A percentile compares a stretch with the other conserved stretches of the same genome.
Conservation (phyloP, 108 stramenopile species). For the Cyclotella choctawhatcheeana region DNA sequence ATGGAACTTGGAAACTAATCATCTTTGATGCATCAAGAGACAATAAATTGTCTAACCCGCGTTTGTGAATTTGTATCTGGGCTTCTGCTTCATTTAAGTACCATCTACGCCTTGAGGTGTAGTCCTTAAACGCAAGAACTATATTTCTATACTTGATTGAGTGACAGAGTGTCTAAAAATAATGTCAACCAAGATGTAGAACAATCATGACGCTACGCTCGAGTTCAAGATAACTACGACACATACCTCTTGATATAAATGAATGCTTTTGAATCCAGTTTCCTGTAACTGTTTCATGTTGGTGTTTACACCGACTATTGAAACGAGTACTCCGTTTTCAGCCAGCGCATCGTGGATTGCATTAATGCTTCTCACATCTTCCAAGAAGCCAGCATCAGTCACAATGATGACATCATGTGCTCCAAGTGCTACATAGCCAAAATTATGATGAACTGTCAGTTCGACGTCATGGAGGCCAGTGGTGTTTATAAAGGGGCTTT, state of each 20-base stretch:
- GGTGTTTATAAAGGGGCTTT: no score
- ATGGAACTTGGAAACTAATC: constrained; percentile 29
- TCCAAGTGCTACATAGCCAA: no score
- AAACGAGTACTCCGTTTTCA: constrained; percentile 24
- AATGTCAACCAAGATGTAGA: neutral
- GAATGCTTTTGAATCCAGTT: constrained; percentile 39
- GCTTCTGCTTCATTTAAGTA: constrained; percentile 30
- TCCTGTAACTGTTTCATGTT: constrained; percentile 29
- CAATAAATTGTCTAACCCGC: constrained; percentile 19
- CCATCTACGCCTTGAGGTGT: constrained; percentile 29
- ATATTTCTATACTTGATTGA: constrained; percentile 16
- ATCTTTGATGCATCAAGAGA: constrained; percentile 34
- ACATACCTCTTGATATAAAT: constrained; percentile 38
- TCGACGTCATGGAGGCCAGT: no score
- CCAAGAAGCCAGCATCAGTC: neutral
- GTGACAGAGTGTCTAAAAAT: constrained; percentile 13
- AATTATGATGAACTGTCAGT: no score
- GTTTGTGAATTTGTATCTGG: constrained; percentile 33
- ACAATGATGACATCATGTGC: constrained; percentile 36
- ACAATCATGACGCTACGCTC: neutral
- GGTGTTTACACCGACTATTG: neutral
- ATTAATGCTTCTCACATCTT: constrained; percentile 1
- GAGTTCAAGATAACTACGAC: neutral
- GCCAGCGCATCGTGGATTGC: constrained; percentile 20
- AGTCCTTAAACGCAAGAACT: constrained; percentile 34